Evolutionary conservation across 192 early-diverging fungal species (phyloP).

Genomic region (Allomyces arbusculus): DNA sequence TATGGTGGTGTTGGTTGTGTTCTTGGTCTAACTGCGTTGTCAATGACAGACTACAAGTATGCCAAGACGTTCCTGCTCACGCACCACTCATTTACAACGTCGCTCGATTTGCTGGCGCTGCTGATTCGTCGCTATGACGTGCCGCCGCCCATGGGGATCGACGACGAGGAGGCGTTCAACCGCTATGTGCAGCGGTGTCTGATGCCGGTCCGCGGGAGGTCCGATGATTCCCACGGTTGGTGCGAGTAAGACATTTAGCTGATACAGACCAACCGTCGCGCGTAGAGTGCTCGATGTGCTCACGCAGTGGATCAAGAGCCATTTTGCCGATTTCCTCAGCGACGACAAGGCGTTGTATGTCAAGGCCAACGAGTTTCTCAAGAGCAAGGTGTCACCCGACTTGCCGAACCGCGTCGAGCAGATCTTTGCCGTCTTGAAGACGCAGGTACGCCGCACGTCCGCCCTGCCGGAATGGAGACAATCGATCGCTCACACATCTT

Average conservation of each 20-base stretch:
- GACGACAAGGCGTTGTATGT: neutral
- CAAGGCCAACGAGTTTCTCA: neutral
- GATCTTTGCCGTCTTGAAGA: neutral
- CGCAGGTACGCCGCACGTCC: too few relatives aligned
- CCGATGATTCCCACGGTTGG: neutral
- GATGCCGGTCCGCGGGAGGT: neutral
- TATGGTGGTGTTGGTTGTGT: neutral
- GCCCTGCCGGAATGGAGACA: too few relatives aligned
- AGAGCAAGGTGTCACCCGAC: neutral
- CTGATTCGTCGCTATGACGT: constrained; percentile 1
- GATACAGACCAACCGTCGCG: neutral
- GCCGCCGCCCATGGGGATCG: neutral
- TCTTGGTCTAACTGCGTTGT: neutral
- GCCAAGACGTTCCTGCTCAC: constrained; percentile 3
- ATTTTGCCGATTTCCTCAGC: neutral
- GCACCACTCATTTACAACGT: constrained; percentile 6
- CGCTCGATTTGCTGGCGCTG: neutral
- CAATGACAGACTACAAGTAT: neutral
- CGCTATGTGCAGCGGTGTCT: neutral
- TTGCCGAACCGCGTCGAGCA: neutral
- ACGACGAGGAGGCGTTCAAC: neutral
- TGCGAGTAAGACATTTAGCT: neutral
- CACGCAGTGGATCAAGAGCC: neutral
- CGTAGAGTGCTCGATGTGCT: neutral
- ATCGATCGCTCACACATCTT: too few relatives aligned